Evolutionary conservation across 2,329 filamentous ascomycete genomes (phyloP).

Genomic region (Cryphonectria japonica): DNA sequence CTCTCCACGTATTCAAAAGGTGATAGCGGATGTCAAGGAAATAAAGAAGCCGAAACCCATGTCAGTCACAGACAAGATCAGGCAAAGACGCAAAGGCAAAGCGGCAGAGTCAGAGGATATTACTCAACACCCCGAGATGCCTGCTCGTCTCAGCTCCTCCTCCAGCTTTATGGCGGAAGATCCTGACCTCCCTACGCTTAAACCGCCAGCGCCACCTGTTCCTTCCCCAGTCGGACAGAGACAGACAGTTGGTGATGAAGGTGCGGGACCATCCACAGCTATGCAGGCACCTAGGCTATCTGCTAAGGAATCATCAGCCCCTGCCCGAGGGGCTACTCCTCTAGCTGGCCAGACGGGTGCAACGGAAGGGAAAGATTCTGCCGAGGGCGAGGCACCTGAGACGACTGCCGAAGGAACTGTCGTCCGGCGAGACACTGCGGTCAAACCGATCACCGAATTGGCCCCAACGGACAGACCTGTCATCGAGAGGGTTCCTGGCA

Average conservation of each 20-base stretch:
- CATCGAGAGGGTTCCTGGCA: not conserved
- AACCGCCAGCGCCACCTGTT: not conserved
- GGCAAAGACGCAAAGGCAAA: not conserved
- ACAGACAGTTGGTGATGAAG: not conserved
- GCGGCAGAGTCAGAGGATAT: not conserved
- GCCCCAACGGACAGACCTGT: not conserved
- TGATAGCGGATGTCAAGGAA: not conserved
- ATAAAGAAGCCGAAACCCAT: slow-evolving; percentile 7
- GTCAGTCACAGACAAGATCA: slow-evolving; percentile 7
- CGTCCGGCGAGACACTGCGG: not conserved
- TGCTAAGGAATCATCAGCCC: not conserved
- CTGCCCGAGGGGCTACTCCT: not conserved
- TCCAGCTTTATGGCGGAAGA: slow-evolving; percentile 1
- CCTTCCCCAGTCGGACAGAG: not conserved
- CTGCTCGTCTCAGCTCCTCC: not conserved
- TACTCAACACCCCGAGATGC: not conserved
- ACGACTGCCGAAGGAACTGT: not conserved
- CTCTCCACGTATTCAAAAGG: not conserved
- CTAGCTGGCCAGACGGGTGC: not conserved
- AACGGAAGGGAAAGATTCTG: not conserved
- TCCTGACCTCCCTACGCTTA: not conserved
- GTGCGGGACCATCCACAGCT: not conserved
- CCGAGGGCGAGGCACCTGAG: not conserved
- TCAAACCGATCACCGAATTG: not conserved
- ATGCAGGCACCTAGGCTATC: not conserved